These are phyloP conservation scores for Chaetoceros tenuissimus DNA, from an alignment of 108 stramenopile species.

Conservation along the genomic window DNA sequence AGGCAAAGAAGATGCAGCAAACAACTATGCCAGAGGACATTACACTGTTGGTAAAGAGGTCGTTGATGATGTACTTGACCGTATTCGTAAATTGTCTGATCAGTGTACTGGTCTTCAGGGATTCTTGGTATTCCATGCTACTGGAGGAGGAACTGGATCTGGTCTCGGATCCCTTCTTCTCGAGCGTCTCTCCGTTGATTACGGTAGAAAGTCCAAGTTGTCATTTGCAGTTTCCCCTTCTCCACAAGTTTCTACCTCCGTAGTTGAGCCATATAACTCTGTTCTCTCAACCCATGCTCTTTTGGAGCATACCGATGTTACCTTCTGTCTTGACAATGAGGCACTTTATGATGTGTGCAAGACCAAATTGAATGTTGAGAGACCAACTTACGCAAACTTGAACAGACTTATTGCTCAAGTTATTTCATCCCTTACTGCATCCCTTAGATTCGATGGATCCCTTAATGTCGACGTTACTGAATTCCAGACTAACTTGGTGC, in stretches of 20 bases:
- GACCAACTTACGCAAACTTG: constrained; percentile 92
- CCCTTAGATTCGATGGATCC: constrained; percentile 92
- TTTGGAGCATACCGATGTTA: constrained; percentile 92
- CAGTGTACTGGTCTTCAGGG: constrained; percentile 99
- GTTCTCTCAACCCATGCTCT: constrained; percentile 93
- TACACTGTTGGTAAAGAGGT: constrained; percentile 99
- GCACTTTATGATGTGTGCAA: constrained; percentile 93
- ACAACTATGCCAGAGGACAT: constrained; percentile 99
- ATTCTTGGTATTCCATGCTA: constrained; percentile 98
- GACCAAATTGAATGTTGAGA: constrained; percentile 89
- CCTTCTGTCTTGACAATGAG: constrained; percentile 94
- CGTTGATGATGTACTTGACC: constrained; percentile 95
- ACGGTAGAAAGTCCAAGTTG: constrained; percentile 98
- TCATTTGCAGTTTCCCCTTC: constrained; percentile 94
- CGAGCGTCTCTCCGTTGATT: constrained; percentile 97
- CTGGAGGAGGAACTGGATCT: constrained; percentile 98
- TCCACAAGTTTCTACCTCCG: constrained; percentile 91
- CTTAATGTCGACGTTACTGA: constrained; percentile 94
- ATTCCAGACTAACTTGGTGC: constrained; percentile 97
- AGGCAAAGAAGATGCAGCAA: constrained; percentile 95
- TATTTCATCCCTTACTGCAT: constrained; percentile 87
- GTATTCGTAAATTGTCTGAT: constrained; percentile 97
- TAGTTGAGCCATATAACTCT: constrained; percentile 96
- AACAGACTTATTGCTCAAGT: constrained; percentile 93
- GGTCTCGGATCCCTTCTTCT: constrained; percentile 97